Base-by-base conservation (phyloP, 352 stramenopile species). In the Globisporangium mamillatum region DNA sequence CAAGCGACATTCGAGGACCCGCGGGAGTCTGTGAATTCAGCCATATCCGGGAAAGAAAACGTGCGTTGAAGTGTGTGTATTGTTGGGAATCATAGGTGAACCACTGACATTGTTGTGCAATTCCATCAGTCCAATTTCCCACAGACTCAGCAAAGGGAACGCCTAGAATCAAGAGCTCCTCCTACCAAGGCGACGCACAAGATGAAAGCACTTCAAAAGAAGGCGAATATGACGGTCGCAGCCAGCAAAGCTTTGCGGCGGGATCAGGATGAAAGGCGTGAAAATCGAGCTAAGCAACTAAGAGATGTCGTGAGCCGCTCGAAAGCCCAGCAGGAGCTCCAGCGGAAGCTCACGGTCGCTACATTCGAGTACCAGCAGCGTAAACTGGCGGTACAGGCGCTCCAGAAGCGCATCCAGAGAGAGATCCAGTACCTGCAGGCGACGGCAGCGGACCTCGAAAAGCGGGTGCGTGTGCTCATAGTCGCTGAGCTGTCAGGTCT, bases 401-500 rank as follows among this genome's bases (percentile, higher is more conserved):
- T 93, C 4, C 79, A 82, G 54, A 64, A 69, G 5, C 81, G 79
- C 3, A 74, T 93, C 24, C 63, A 83, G 25, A 72, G 74, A 0
- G 83, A 93, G 57, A 83, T 93, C 1, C 76, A 82, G 55, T 91
- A 84, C 60, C 63, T 93, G 27, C 36, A 73, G 58, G 68, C 74
- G 14, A 88, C 83, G 1, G 68, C 76, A 0, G 65, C 64, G 0
- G 86, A 90, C 63, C 65, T 92, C 18, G 68, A 73, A 50, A 78
- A 78, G 36, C 73, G 76, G 53, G 84, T 90, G 57, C 53, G 74
- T 34, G 29, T 8, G 29, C 59, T 14, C 38, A 6, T 18, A 8
- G 10, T 46, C 14, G 14, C 22, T n/a, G 9, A n/a, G 50, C 41
- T 18, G 5, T 22, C 41, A 9, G 41, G 41, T 22, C 12, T 7